Base-by-base conservation (phyloP, 225 moss, liverwort and hornwort genomes). In the Sphagnum tenellum region DNA sequence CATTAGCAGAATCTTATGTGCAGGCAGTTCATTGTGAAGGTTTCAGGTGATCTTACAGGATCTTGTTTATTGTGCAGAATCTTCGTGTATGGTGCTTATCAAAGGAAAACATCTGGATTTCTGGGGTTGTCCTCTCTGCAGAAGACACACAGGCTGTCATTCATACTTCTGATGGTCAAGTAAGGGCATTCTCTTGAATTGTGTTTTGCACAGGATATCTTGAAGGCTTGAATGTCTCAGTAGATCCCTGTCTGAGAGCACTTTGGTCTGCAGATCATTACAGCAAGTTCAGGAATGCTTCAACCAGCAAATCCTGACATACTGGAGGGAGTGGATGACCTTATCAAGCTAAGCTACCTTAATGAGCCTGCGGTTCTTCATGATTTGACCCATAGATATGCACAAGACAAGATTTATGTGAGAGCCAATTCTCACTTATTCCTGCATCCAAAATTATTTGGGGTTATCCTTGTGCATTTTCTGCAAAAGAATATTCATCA, bases 281-380 rank as follows among this genome's bases (percentile, higher is more conserved):
- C 79, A 63, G 77, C 80, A 64, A 76, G 79, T 6, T 72, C 77
- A 8, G 71, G 76, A 60, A 75, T 53, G 69, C 59, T 84, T 47
- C 61, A 74, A 61, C 83, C 83, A 4, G 83, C 83, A 61, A 84
- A 84, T 63, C 83, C 83, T 50, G 83, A 84, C 49, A 84, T 84
- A 45, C 77, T 84, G 1, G 83, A 84, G 67, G 83, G 83, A 57
- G 83, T 84, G 44, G 77, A 79, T 55, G 80, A 84, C 64, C 80
- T 84, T 50, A 79, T 79, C 50, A 76, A 84, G 74, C 80, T 84
- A 44, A 84, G 83, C 69, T 84, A 84, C 57, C 56, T 84, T 45
- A 84, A 84, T 52, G 83, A 80, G 70, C 83, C 83, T 64, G 79
- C 83, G 46, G 83, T 84, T 44, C 61, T 84, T 47, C 83, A 84